phyloP scores from a whole-genome alignment of 2,329 filamentous ascomycete genomes.

The Tolypocladium cylindrosporum region DNA sequence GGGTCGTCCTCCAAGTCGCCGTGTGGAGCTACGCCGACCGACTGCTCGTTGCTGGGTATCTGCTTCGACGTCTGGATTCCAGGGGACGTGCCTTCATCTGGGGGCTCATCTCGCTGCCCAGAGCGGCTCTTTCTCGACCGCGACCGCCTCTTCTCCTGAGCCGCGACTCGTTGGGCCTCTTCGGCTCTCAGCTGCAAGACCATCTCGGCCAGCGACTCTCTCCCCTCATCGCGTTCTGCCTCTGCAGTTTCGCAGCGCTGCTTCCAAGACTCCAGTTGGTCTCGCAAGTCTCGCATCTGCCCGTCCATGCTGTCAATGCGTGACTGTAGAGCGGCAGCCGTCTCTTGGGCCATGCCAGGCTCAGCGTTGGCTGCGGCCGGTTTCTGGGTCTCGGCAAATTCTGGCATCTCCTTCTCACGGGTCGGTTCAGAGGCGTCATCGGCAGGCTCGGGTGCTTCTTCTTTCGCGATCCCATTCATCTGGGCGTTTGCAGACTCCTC shows the following conservation, averaged over 20 bases:
- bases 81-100: conserved; percentile 8
- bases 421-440: conserved; percentile 3
- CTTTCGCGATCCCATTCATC: conserved; percentile 16
- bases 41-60: not conserved
- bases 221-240: conserved; percentile 59
- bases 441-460: conserved; percentile 13
- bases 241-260: conserved; percentile 73
- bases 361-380: not conserved
- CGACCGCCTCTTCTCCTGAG: conserved; percentile 29
- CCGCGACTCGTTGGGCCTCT: conserved; percentile 37
- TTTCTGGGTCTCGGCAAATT: conserved; percentile 9
- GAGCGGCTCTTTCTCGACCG: conserved; percentile 15
- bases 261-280: conserved; percentile 70
- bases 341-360: conserved; percentile 11
- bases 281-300: conserved; percentile 73
- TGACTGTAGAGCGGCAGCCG: conserved; percentile 37
- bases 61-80: not conserved
- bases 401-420: not conserved
- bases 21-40: conserved; percentile 11
- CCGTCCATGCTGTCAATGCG: conserved; percentile 66
- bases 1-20: conserved; percentile 28
- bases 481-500: conserved; percentile 38
- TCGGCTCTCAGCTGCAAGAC: conserved; percentile 70
- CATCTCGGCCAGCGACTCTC: conserved; percentile 77
- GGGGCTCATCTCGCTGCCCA: conserved; percentile 7